phyloP scores from a whole-genome alignment of 2,329 filamentous ascomycete genomes.

The Cladosporium colombiae region DNA sequence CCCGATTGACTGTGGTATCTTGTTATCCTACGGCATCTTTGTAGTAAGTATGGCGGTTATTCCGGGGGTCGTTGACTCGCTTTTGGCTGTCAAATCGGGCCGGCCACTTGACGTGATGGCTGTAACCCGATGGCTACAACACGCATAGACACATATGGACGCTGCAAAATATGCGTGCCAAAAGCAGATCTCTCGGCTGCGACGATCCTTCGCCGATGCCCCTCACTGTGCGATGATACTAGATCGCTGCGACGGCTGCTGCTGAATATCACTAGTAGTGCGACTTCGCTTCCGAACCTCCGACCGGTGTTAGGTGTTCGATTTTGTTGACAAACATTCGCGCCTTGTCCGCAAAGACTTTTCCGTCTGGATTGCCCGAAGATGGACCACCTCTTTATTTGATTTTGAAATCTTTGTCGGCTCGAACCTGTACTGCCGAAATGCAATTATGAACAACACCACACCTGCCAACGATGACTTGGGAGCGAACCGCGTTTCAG shows the following conservation, averaged over 20 bases:
- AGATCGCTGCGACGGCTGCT: not conserved
- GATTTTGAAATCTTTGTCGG: not conserved
- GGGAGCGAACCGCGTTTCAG: not conserved
- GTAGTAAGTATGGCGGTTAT: not conserved
- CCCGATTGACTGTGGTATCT: not conserved
- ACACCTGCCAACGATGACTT: not conserved
- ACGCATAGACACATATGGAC: not conserved
- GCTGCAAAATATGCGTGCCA: not conserved
- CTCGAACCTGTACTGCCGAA: not conserved
- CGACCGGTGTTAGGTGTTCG: not conserved
- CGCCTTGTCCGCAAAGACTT: not conserved
- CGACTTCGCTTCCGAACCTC: not conserved
- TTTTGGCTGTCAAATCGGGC: not conserved
- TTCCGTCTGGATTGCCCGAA: not conserved
- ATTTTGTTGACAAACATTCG: not conserved
- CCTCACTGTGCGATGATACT: conserved; percentile 1
- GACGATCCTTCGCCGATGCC: conserved; percentile 8
- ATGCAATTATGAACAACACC: not conserved
- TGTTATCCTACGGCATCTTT: not conserved
- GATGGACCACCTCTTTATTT: not conserved
- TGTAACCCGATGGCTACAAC: not conserved
- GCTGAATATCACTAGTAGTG: not conserved
- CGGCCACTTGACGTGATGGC: not conserved
- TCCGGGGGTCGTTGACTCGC: not conserved
- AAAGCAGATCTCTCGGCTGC: not conserved